phyloP scores from a whole-genome alignment of 2,329 filamentous ascomycete species.

The Colletotrichum viniferum region DNA sequence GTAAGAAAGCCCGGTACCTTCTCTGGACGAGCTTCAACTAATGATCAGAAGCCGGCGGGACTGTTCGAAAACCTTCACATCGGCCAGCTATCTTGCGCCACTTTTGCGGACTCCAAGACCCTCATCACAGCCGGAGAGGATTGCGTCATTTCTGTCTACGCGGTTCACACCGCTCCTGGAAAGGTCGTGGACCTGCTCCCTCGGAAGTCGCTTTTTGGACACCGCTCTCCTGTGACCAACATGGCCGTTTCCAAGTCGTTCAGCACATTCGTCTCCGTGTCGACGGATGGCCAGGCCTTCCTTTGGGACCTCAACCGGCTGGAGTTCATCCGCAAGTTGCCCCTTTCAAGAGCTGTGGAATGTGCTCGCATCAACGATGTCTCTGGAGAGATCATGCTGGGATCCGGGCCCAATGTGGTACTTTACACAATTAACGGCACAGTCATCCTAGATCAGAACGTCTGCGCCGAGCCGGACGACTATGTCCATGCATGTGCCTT shows the following conservation, averaged over 20 bases:
- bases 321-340: conserved; percentile 81
- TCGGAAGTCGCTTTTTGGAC: conserved; percentile 84
- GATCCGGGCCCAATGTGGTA: conserved; percentile 74
- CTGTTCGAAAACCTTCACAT: conserved; percentile 94
- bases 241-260: conserved; percentile 89
- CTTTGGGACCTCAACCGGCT: conserved; percentile 94
- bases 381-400: conserved; percentile 87
- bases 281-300: conserved; percentile 80
- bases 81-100: conserved; percentile 81
- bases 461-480: conserved; percentile 75
- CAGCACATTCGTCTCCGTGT: conserved; percentile 84
- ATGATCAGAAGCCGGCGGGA: conserved; percentile 64
- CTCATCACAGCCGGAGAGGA: conserved; percentile 92
- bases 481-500: conserved; percentile 83
- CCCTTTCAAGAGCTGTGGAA: conserved; percentile 62
- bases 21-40: conserved; percentile 24
- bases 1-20: conserved; percentile 36
- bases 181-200: conserved; percentile 81
- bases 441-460: conserved; percentile 78
- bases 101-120: conserved; percentile 88
- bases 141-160: conserved; percentile 87
- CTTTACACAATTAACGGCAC: conserved; percentile 90
- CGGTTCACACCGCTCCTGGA: conserved; percentile 63
- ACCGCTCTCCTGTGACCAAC: conserved; percentile 80
- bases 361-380: conserved; percentile 89